phyloP scores from a whole-genome alignment of 768 basidiomycete genomes.

The Guyanaporus albipodus region DNA sequence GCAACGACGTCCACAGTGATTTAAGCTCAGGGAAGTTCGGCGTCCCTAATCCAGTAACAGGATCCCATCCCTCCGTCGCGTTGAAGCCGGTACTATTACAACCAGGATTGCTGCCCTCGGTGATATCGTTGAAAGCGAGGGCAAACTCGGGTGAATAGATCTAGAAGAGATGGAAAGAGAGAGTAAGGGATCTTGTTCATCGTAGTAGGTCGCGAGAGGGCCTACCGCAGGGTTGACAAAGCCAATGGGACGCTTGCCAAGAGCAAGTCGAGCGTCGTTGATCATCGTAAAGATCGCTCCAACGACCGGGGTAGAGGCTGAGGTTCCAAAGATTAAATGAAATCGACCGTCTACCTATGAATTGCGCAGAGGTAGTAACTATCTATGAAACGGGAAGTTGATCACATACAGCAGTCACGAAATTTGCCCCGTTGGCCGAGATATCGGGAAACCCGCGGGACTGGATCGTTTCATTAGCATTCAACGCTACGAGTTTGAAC shows the following conservation, averaged over 20 bases:
- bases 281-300: conserved; percentile 36
- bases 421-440: conserved; percentile 36
- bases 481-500: too few relatives aligned
- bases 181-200: neutral
- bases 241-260: conserved; percentile 30
- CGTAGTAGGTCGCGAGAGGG: neutral
- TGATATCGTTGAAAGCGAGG: conserved; percentile 39
- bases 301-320: conserved; percentile 28
- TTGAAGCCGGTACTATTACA: conserved; percentile 40
- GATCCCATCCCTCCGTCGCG: conserved; percentile 37
- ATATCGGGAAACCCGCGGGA: conserved; percentile 39
- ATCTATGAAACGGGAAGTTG: neutral
- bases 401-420: conserved; percentile 18
- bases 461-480: conserved; percentile 16
- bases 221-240: conserved; percentile 9
- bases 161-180: neutral
- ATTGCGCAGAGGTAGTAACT: too few relatives aligned
- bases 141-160: conserved; percentile 8
- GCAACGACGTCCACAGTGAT: conserved; percentile 32
- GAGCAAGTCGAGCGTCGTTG: conserved; percentile 35
- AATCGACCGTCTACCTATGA: conserved; percentile 26
- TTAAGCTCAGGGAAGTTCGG: conserved; percentile 41
- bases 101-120: conserved; percentile 41
- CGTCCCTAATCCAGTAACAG: conserved; percentile 44
- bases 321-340: conserved; percentile 30